Evolutionary conservation across 2,329 filamentous ascomycete species (phyloP), one percentile per base, ranked within the genome.

Genomic region (Ophiosphaerella herpotricha): DNA sequence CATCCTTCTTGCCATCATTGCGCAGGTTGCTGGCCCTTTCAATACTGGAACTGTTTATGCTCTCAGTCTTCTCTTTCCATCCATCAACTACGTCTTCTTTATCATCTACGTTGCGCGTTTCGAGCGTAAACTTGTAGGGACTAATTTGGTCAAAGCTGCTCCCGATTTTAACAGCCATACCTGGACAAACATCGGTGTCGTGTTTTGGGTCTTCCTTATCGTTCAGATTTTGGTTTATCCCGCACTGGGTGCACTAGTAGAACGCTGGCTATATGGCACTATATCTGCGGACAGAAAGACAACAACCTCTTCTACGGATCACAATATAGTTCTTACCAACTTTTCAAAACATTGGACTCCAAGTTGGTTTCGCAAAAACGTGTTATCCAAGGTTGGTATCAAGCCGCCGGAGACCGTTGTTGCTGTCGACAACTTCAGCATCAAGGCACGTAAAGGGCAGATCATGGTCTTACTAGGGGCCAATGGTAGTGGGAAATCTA

Each of bases 401-500:
- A 77, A 73, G 50, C 73, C 67, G 1, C 69, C 80, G n/a, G 82
- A 86, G 33, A 85, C 85, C 0, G 90, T 96, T 0, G 73, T 87
- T n/a, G 92, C 92, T 3, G 91, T 97, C 35, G 81, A 91, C 51
- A 78, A 85, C 35, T 76, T 97, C 33, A 87, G 81, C 43, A 78
- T 97, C 40, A 81, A 82, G 14, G 89, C 90, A 3, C 80, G 83
- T 3, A 84, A 85, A 55, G 92, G 92, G 1, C 87, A 96, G 61
- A 96, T 97, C 44, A 82, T 95, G 66, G 89, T 92, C 1, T 78
- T 97, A 0, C 81, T 97, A 0, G 92, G 92, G 33, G 90, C 91
- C 5, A 97, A 97, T 67, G 92, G 92, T 14, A 91, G 86, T 61
- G 92, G 92, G 32, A 97, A 97, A 71, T 91, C 87, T 46, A 96